Percentiles rank a stretch among this genome's conserved stretches.
phyloP scores from a whole-genome alignment of 2,329 filamentous ascomycete genomes.

The Knufia fluminis region DNA sequence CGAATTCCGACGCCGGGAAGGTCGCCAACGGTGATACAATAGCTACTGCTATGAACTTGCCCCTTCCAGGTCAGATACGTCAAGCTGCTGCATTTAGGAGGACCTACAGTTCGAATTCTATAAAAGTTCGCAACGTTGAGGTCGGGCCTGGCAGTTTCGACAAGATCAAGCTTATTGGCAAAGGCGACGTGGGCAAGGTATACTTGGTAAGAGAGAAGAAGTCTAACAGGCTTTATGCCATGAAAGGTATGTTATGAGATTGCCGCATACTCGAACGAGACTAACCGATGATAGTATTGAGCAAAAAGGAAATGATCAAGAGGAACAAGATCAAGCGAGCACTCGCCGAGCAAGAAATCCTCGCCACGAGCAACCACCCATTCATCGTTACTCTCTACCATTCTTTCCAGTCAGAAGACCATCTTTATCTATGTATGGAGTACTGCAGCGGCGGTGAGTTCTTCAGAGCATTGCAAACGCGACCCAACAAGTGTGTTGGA shows the following conservation, averaged over 20 bases:
- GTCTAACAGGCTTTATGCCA: constrained; percentile 86
- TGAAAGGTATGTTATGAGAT: constrained; percentile 66
- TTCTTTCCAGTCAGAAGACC: constrained; percentile 97
- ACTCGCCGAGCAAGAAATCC: constrained; percentile 91
- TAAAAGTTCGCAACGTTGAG: constrained; percentile 95
- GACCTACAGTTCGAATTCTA: constrained; percentile 98
- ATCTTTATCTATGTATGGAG: constrained; percentile 99
- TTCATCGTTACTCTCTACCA: constrained; percentile 99
- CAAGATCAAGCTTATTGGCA: constrained; percentile 99
- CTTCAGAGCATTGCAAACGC: constrained; percentile 90
- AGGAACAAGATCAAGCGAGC: constrained; percentile 99
- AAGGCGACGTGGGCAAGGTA: constrained; percentile 97
- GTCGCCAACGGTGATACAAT: constrained; percentile 35
- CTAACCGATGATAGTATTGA: constrained; percentile 61
- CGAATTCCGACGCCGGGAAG: constrained; percentile 30
- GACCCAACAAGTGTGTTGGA: constrained; percentile 92
- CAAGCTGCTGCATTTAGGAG: constrained; percentile 69
- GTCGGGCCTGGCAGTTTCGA: constrained; percentile 93
- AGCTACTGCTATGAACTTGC: constrained; percentile 42
- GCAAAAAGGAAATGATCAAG: constrained; percentile 99
- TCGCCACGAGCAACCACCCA: constrained; percentile 96
- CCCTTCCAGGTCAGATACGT: constrained; percentile 56
- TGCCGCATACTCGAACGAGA: constrained; percentile 10
- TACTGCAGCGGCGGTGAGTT: constrained; percentile 99
- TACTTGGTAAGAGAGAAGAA: constrained; percentile 98